Evolutionary conservation across 345 rosid genomes (phyloP).

Genomic region (Angophora floribunda): DNA sequence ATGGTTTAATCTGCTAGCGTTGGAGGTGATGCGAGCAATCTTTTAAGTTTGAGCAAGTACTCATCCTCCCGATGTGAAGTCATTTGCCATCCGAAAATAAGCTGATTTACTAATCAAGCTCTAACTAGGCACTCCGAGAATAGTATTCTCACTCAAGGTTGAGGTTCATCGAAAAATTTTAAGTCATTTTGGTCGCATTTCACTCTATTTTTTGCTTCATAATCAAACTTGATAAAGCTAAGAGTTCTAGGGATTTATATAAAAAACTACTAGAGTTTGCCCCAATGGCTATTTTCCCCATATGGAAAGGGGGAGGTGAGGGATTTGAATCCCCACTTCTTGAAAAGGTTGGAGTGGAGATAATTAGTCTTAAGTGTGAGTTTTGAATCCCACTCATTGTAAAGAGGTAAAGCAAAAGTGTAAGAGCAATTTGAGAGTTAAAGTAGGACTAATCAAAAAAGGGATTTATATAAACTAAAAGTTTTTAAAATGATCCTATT

Average conservation of each 20-base stretch:
- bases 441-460: neutral
- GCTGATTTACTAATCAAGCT: neutral
- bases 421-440: too few relatives aligned
- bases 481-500: neutral
- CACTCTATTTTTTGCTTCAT: neutral
- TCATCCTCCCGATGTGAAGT: neutral
- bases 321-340: too few relatives aligned
- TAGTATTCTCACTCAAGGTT: neutral
- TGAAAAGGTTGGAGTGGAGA: too few relatives aligned
- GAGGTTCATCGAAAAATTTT: neutral
- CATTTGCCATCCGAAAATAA: neutral
- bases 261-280: too few relatives aligned
- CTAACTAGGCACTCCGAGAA: neutral
- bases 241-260: neutral
- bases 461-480: neutral
- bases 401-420: too few relatives aligned
- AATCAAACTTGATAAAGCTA: neutral
- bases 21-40: neutral
- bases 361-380: too few relatives aligned
- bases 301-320: too few relatives aligned
- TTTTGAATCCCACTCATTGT: too few relatives aligned
- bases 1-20: neutral
- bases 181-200: neutral
- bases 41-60: neutral
- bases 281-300: too few relatives aligned